Evolutionary conservation across 108 stramenopile genomes (phyloP).

Genomic region (Schizochytrium sp.): DNA sequence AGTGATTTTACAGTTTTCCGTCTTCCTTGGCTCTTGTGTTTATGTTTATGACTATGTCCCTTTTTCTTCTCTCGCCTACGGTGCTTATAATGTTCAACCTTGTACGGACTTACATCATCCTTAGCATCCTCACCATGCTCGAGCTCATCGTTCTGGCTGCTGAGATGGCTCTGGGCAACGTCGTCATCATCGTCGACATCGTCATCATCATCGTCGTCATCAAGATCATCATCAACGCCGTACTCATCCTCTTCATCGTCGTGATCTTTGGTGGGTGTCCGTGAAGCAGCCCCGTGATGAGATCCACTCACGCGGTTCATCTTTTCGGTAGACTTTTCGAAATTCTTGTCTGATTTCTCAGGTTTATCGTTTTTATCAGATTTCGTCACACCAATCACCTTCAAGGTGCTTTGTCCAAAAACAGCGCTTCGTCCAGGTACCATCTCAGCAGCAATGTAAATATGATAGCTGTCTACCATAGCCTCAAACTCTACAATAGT

Average conservation of each 20-base stretch:
- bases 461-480: neutral
- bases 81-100: neutral
- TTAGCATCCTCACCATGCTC: neutral
- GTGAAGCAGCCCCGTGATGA: neutral
- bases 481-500: conserved; percentile 49
- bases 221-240: neutral
- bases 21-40: neutral
- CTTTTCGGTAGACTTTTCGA: neutral
- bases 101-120: neutral
- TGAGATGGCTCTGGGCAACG: neutral
- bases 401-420: neutral
- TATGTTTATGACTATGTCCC: neutral
- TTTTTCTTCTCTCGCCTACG: neutral
- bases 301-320: neutral
- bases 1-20: neutral
- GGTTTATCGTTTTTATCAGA: neutral
- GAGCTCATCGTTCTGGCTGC: neutral
- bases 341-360: neutral
- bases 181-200: neutral
- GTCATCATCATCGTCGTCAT: neutral
- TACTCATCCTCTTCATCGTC: neutral
- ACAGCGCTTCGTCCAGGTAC: neutral
- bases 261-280: too few species aligned
- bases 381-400: neutral
- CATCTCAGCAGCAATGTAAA: conserved; percentile 34